These are phyloP conservation scores for Penicillium expansum DNA, from an alignment of 2,329 filamentous ascomycete genomes.

Conservation along the genomic window DNA sequence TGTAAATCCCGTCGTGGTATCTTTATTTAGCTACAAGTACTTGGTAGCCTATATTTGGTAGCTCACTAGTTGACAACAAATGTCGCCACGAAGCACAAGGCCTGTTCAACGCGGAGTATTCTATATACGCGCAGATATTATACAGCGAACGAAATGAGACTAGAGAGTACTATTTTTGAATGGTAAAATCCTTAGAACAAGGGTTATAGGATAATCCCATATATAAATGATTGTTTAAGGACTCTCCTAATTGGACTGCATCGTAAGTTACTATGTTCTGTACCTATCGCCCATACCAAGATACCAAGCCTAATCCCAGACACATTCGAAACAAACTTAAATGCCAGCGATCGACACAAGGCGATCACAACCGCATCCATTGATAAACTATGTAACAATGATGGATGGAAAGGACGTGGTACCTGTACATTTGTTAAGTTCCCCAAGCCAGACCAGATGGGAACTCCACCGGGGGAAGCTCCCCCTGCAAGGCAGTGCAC, in stretches of 20 bases:
- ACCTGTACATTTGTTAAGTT: not conserved
- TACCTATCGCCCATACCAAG: not conserved
- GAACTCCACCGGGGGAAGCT: slow-evolving; percentile 21
- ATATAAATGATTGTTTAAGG: too few species aligned
- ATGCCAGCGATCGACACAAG: slow-evolving; percentile 1
- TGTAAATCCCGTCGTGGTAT: not conserved
- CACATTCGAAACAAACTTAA: slow-evolving; percentile 8
- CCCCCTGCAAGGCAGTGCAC: slow-evolving; percentile 26
- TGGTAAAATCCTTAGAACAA: not conserved
- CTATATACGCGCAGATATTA: not conserved
- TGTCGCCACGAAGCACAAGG: not conserved
- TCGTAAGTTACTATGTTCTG: not conserved
- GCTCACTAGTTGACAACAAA: not conserved
- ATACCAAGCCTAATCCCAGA: slow-evolving; percentile 1
- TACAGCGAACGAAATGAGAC: not conserved
- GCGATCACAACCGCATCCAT: slow-evolving; percentile 1
- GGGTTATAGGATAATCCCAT: too few species aligned
- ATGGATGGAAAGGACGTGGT: not conserved
- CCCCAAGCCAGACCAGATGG: slow-evolving; percentile 5
- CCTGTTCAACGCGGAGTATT: not conserved
- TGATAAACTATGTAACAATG: slow-evolving; percentile 1
- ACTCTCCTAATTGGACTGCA: too few species aligned
- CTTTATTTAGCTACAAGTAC: not conserved
- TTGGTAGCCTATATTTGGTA: not conserved
- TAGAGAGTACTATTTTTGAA: not conserved